Evolutionary conservation across 108 stramenopile genomes (phyloP).

Genomic region (Hondaea fermentalgiana): DNA sequence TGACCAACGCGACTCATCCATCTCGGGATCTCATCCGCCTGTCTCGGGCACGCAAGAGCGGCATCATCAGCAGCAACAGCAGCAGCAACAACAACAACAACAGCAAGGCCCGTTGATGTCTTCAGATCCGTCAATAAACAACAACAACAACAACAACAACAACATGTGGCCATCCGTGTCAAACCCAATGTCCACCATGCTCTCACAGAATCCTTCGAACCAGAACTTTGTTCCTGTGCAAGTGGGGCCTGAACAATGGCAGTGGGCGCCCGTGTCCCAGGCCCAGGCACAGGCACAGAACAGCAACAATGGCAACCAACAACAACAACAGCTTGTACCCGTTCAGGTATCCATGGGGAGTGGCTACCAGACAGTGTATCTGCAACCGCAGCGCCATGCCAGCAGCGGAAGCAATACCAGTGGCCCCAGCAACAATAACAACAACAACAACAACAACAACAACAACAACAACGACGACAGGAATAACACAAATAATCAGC

Average conservation of each 20-base stretch:
- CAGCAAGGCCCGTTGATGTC: not conserved
- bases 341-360: conserved; percentile 27
- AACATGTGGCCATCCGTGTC: not conserved
- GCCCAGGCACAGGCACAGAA: not conserved
- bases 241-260: not conserved
- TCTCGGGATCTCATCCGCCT: too few species aligned
- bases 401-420: too few species aligned
- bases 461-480: not conserved
- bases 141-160: not conserved
- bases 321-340: conserved; percentile 19
- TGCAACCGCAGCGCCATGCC: not conserved
- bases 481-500: too few species aligned
- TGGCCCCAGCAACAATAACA: not conserved
- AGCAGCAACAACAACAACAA: not conserved
- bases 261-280: conserved; percentile 7
- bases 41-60: too few species aligned
- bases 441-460: not conserved
- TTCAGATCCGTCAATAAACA: not conserved
- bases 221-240: not conserved
- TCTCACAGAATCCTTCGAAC: not conserved
- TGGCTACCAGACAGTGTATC: not conserved
- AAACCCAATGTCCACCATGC: not conserved
- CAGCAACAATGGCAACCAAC: conserved; percentile 2
- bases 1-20: too few species aligned
- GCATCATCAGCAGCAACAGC: not conserved